A percentile compares a stretch with the other conserved stretches of the same genome.
Conservation (phyloP, 1,284 basidiomycete genomes). For the Moesziomyces sp. region DNA sequence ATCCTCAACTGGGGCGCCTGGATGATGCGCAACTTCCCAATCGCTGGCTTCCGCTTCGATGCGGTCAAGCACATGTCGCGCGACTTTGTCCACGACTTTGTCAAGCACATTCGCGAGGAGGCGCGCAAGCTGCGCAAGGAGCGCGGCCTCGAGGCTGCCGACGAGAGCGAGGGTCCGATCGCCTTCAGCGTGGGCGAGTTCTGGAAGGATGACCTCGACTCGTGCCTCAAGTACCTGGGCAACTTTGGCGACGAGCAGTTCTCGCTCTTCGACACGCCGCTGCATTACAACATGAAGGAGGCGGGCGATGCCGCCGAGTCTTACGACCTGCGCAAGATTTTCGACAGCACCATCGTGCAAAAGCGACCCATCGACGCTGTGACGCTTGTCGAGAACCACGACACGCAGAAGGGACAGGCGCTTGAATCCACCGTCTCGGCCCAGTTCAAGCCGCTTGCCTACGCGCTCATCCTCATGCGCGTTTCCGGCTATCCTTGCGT, state of each 20-base stretch:
- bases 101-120: constrained; percentile 71
- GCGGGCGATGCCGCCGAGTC: constrained; percentile 71
- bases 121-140: constrained; percentile 48
- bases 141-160: constrained; percentile 33
- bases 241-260: constrained; percentile 71
- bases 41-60: constrained; percentile 62
- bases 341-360: constrained; percentile 73
- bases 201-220: constrained; percentile 52
- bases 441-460: constrained; percentile 75
- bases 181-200: constrained; percentile 60
- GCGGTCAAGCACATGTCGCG: constrained; percentile 63
- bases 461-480: constrained; percentile 86
- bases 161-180: constrained; percentile 56
- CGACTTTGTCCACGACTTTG: constrained; percentile 72
- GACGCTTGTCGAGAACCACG: constrained; percentile 73
- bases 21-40: constrained; percentile 64
- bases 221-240: constrained; percentile 65
- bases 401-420: constrained; percentile 70
- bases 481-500: constrained; percentile 89
- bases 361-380: constrained; percentile 73
- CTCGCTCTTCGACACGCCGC: constrained; percentile 73
- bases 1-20: constrained; percentile 74
- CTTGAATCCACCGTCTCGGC: constrained; percentile 73
- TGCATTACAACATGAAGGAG: constrained; percentile 74
- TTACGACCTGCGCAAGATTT: constrained; percentile 73